Evolutionary conservation across 2,329 filamentous ascomycete genomes (phyloP).

Genomic region (Exserohilum turcica): DNA sequence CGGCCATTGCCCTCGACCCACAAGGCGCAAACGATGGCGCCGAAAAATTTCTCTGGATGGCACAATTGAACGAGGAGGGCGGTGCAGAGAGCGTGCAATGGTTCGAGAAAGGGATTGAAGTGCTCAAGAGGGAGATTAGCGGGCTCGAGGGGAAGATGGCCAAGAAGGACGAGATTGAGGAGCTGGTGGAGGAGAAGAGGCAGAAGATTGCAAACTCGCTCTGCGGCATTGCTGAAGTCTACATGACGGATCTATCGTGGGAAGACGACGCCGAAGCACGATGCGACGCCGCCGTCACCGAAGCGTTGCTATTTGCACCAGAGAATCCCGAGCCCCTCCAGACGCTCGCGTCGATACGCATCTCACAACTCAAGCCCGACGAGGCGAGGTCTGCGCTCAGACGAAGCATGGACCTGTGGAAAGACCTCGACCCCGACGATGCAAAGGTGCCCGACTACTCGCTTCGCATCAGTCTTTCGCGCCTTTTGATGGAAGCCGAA

Average conservation of each 20-base stretch:
- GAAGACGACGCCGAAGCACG: conserved; percentile 86
- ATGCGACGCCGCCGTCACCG: conserved; percentile 87
- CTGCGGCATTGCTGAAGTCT: conserved; percentile 92
- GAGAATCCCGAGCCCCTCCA: conserved; percentile 88
- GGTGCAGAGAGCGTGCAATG: conserved; percentile 64
- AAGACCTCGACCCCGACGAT: conserved; percentile 74
- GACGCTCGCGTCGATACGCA: conserved; percentile 89
- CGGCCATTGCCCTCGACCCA: conserved; percentile 75
- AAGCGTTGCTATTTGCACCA: conserved; percentile 85
- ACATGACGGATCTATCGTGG: conserved; percentile 97
- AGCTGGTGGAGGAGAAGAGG: conserved; percentile 68
- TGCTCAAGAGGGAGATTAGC: conserved; percentile 74
- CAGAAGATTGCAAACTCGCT: conserved; percentile 86
- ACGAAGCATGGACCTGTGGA: conserved; percentile 83
- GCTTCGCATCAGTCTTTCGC: conserved; percentile 78
- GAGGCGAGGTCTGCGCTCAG: conserved; percentile 81
- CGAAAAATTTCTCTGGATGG: conserved; percentile 94
- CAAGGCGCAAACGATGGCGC: conserved; percentile 82
- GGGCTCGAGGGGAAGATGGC: conserved; percentile 57
- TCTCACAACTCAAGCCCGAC: conserved; percentile 79
- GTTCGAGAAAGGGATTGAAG: conserved; percentile 71
- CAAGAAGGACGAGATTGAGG: conserved; percentile 42
- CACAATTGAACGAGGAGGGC: conserved; percentile 76
- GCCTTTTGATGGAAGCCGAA: conserved; percentile 87
- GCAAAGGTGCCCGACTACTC: conserved; percentile 81